Conservation (phyloP, 2,329 filamentous ascomycete genomes). For the Alternaria sp. region DNA sequence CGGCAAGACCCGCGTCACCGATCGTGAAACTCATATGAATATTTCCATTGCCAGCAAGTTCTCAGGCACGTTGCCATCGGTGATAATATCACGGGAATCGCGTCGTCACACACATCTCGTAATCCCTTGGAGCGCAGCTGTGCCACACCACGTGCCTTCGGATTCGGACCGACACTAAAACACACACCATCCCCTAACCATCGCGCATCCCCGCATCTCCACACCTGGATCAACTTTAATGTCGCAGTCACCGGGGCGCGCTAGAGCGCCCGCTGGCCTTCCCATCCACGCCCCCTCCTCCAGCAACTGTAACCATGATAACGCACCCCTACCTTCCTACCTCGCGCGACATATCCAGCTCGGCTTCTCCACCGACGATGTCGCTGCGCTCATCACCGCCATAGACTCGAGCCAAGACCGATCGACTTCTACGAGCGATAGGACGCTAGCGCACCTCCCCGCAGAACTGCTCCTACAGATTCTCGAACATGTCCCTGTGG, state of each 20-base stretch:
- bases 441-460: slow-evolving; percentile 30
- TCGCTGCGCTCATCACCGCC: slow-evolving; percentile 32
- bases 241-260: slow-evolving; percentile 1
- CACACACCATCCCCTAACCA: slow-evolving; percentile 5
- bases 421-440: not conserved
- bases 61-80: too few relatives aligned
- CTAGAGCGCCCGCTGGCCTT: not conserved
- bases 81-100: too few relatives aligned
- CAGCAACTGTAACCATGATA: not conserved
- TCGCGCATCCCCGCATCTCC: slow-evolving; percentile 3
- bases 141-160: slow-evolving; percentile 1
- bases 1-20: not conserved
- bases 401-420: slow-evolving; percentile 38
- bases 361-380: slow-evolving; percentile 35
- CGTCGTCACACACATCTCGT: not conserved
- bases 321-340: slow-evolving; percentile 24
- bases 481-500: slow-evolving; percentile 35
- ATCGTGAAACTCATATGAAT: not conserved
- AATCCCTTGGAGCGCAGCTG: not conserved
- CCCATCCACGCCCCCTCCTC: not conserved
- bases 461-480: slow-evolving; percentile 39
- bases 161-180: not conserved
- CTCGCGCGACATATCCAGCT: slow-evolving; percentile 29
- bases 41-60: too few relatives aligned
- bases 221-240: not conserved